phyloP scores from a whole-genome alignment of 1,284 basidiomycete genomes.

The Trametes versicolor region DNA sequence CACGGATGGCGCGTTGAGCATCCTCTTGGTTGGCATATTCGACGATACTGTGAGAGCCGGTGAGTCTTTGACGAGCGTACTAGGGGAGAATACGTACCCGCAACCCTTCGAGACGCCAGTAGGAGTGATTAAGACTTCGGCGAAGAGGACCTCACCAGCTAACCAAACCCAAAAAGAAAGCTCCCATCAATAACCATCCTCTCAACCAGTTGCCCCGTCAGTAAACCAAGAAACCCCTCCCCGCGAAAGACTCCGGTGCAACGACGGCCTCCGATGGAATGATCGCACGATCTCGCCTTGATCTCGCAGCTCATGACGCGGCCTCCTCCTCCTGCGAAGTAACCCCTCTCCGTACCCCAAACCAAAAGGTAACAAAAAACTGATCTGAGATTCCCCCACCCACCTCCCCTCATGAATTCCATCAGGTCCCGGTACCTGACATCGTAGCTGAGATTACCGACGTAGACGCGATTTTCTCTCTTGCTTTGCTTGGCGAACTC shows the following conservation, averaged over 20 bases:
- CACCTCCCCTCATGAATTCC: slow-evolving; percentile 99
- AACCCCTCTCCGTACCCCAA: slow-evolving; percentile 21
- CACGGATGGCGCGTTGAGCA: slow-evolving; percentile 84
- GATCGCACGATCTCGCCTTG: slow-evolving; percentile 30
- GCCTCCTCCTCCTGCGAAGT: slow-evolving; percentile 17
- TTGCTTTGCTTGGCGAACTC: slow-evolving; percentile 94
- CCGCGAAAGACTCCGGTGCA: slow-evolving; percentile 30
- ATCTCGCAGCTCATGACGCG: slow-evolving; percentile 21
- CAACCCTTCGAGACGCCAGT: slow-evolving; percentile 98
- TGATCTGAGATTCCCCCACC: slow-evolving; percentile 81
- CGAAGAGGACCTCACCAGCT: slow-evolving; percentile 98
- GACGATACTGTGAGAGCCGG: slow-evolving; percentile 73
- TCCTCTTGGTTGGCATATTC: slow-evolving; percentile 90
- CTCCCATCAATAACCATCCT: slow-evolving; percentile 86
- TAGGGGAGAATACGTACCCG: slow-evolving; percentile 74
- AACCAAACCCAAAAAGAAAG: slow-evolving; percentile 81
- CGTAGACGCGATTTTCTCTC: slow-evolving; percentile 97
- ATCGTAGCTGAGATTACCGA: slow-evolving; percentile 97
- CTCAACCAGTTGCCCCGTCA: slow-evolving; percentile 76
- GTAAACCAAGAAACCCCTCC: slow-evolving; percentile 57
- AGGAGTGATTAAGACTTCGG: slow-evolving; percentile 97
- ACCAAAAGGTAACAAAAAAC: slow-evolving; percentile 45
- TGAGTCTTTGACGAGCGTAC: slow-evolving; percentile 8
- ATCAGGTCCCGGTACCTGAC: slow-evolving; percentile 98
- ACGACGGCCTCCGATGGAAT: slow-evolving; percentile 27